Conservation (phyloP, 2,329 filamentous ascomycete genomes). For the Biscogniauxia mediterranea region DNA sequence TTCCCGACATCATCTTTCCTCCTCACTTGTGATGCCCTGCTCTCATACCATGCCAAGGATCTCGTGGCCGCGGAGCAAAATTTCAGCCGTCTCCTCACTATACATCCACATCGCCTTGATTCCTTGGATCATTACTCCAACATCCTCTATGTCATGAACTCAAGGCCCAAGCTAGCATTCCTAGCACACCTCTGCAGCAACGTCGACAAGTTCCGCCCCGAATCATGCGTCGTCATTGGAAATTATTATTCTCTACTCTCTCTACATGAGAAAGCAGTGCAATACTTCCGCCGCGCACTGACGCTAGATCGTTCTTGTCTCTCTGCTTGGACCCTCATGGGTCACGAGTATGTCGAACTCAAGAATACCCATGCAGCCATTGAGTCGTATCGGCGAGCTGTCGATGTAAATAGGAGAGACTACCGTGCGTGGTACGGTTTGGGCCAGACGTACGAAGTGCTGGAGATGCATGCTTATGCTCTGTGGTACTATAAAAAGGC, state of each 20-base stretch:
- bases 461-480: slow-evolving; percentile 97
- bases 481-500: slow-evolving; percentile 98
- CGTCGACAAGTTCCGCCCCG: slow-evolving; percentile 93
- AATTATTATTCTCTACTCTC: slow-evolving; percentile 97
- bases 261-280: slow-evolving; percentile 94
- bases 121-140: slow-evolving; percentile 96
- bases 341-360: slow-evolving; percentile 96
- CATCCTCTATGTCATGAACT: slow-evolving; percentile 89
- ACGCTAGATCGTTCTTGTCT: slow-evolving; percentile 88
- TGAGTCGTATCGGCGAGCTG: slow-evolving; percentile 90
- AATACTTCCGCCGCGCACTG: slow-evolving; percentile 92
- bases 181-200: slow-evolving; percentile 86
- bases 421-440: slow-evolving; percentile 98
- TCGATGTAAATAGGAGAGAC: slow-evolving; percentile 93
- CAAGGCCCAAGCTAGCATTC: slow-evolving; percentile 86
- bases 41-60: slow-evolving; percentile 88
- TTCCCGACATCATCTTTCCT: slow-evolving; percentile 90
- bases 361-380: slow-evolving; percentile 99
- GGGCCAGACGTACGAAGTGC: slow-evolving; percentile 93
- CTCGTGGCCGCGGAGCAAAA: slow-evolving; percentile 65
- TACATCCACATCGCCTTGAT: slow-evolving; percentile 73
- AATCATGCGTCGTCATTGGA: slow-evolving; percentile 94
- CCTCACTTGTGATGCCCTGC: slow-evolving; percentile 81
- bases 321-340: slow-evolving; percentile 97
- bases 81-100: slow-evolving; percentile 77